These are phyloP conservation scores for Peronospora farinosa DNA, from an alignment of 352 stramenopile genomes.

Conservation along the genomic window DNA sequence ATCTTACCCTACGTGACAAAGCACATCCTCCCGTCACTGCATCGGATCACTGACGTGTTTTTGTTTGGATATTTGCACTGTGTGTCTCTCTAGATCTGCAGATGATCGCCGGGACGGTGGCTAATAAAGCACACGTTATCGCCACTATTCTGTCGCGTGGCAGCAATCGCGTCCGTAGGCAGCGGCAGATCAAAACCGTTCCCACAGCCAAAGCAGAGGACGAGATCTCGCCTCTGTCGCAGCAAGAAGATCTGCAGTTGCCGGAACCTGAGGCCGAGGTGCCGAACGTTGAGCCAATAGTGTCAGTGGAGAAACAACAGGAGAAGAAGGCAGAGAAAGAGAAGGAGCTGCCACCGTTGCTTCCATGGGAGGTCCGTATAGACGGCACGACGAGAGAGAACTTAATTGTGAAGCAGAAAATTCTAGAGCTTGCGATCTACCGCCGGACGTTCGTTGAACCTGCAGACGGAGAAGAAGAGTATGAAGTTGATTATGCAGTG, in stretches of 20 bases:
- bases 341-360: constrained; percentile 20
- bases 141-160: constrained; percentile 22
- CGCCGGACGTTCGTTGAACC: constrained; percentile 56
- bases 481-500: constrained; percentile 48
- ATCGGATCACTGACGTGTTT: too few species aligned
- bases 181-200: constrained; percentile 20
- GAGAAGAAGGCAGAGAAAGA: constrained; percentile 8
- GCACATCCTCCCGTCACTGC: too few species aligned
- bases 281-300: constrained; percentile 7
- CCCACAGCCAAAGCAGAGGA: constrained; percentile 25
- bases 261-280: constrained; percentile 21
- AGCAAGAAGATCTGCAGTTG: constrained; percentile 1
- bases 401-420: constrained; percentile 37
- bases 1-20: too few species aligned
- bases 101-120: constrained; percentile 28
- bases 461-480: constrained; percentile 46
- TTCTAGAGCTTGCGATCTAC: constrained; percentile 57
- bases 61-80: too few species aligned
- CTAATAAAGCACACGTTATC: constrained; percentile 28
- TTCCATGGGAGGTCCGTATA: constrained; percentile 46
- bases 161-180: constrained; percentile 14
- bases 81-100: constrained; percentile 23
- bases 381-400: constrained; percentile 35
- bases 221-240: constrained; percentile 24
- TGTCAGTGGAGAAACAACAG: constrained; percentile 4